A percentile compares a stretch with the other conserved stretches of the same genome.
These are phyloP conservation scores for Papiliotrema laurentii DNA, from an alignment of 1,284 basidiomycete genomes.

Conservation along the genomic window DNA sequence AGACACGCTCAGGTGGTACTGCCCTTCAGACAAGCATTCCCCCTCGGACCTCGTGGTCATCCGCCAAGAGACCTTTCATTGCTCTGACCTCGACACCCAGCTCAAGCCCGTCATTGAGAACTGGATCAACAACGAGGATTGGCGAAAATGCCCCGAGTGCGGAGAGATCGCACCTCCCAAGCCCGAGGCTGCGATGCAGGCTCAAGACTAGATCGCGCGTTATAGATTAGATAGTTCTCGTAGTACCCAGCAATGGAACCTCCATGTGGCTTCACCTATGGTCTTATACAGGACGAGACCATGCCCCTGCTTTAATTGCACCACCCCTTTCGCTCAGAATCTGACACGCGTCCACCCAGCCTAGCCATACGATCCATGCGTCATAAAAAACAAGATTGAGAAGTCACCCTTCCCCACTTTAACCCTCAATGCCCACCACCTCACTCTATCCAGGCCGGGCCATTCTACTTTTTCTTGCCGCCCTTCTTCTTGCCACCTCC, in stretches of 20 bases:
- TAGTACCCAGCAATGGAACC: no score
- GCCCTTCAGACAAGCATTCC: conserved; percentile 62
- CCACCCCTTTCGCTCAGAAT: no score
- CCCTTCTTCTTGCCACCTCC: conserved; percentile 13
- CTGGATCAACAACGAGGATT: conserved; percentile 61
- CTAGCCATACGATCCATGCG: background rate
- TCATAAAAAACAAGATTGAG: background rate
- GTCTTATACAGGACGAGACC: no score
- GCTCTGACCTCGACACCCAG: conserved; percentile 87
- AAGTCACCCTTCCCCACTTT: background rate
- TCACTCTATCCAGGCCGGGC: background rate
- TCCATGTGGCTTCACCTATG: no score
- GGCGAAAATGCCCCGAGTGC: conserved; percentile 67
- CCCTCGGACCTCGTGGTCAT: conserved; percentile 67
- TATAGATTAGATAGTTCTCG: no score
- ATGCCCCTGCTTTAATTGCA: no score
- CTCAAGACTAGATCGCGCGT: no score
- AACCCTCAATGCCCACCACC: background rate
- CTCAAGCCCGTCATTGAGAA: conserved; percentile 84
- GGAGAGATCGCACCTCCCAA: conserved; percentile 57
- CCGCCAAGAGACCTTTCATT: conserved; percentile 80
- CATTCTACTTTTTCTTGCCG: conserved; percentile 11
- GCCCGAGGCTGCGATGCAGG: conserved; percentile 7
- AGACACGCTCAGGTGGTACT: conserved; percentile 96
- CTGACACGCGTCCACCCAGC: no score